Conservation (phyloP, 805 yeast genomes). For the Sugiyamaella qingdaonensis region DNA sequence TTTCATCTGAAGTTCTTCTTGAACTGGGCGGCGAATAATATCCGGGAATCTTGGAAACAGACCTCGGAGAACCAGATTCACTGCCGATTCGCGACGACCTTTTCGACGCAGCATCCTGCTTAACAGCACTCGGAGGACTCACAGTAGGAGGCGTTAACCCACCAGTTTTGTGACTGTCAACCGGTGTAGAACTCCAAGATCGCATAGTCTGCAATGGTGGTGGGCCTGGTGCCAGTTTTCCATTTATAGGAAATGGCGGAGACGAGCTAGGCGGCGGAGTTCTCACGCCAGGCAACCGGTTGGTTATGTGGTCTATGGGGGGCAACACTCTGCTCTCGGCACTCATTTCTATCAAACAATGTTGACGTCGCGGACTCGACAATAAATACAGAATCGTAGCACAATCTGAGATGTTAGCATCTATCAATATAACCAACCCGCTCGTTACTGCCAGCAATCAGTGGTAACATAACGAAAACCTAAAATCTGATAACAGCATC, state of each 20-base stretch:
- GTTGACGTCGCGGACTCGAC: background rate
- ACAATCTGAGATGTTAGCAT: background rate
- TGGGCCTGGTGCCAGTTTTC: background rate
- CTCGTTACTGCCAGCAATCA: no score
- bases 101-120: background rate
- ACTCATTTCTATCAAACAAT: background rate
- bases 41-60: conserved; percentile 8
- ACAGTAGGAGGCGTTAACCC: background rate
- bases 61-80: background rate
- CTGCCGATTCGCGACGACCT: background rate
- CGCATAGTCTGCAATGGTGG: conserved; percentile 1
- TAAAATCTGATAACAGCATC: no score
- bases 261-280: background rate
- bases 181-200: background rate
- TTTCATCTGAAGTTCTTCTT: conserved; percentile 13
- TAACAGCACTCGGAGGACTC: background rate
- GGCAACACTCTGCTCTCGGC: conserved; percentile 7
- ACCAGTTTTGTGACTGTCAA: background rate
- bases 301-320: conserved; percentile 9
- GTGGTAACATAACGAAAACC: no score
- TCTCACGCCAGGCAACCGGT: background rate
- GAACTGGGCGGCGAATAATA: conserved; percentile 16
- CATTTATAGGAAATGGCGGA: background rate
- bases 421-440: background rate
- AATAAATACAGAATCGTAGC: background rate